Percentiles rank a stretch among this genome's conserved stretches.
Evolutionary conservation across 257 asterid species (phyloP).

Genomic region (Verbena officinalis): DNA sequence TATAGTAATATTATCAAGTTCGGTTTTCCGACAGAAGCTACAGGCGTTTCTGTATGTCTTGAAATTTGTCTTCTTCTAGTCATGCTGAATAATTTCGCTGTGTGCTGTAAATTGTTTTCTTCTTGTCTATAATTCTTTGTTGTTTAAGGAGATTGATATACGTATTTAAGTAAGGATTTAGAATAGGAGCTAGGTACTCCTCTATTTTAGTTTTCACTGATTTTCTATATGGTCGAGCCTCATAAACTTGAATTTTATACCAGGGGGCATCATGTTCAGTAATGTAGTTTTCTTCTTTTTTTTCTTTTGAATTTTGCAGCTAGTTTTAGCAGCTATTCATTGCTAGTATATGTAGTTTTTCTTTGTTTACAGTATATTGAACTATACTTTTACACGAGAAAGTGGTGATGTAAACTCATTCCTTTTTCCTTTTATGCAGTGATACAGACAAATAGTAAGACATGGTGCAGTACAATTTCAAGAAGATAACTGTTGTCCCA

Average conservation of each 20-base stretch:
- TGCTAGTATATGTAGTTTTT: not conserved
- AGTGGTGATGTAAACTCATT: not conserved
- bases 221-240: not conserved
- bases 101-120: not conserved
- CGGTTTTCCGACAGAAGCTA: not conserved
- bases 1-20: not conserved
- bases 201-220: not conserved
- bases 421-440: not conserved
- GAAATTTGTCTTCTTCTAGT: not conserved
- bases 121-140: not conserved
- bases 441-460: conserved; percentile 23
- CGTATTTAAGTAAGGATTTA: not conserved
- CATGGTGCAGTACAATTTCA: conserved; percentile 97
- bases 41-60: not conserved
- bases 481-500: conserved; percentile 90
- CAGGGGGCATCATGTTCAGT: not conserved
- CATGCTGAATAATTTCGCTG: too few species aligned
- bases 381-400: not conserved
- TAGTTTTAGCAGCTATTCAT: too few species aligned
- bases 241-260: not conserved
- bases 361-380: not conserved
- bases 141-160: not conserved
- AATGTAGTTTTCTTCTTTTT: too few species aligned
- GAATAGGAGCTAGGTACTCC: not conserved
- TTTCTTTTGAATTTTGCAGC: too few species aligned